Conservation (phyloP, 164 flowering plant genomes). For the Vitis cinerea region DNA sequence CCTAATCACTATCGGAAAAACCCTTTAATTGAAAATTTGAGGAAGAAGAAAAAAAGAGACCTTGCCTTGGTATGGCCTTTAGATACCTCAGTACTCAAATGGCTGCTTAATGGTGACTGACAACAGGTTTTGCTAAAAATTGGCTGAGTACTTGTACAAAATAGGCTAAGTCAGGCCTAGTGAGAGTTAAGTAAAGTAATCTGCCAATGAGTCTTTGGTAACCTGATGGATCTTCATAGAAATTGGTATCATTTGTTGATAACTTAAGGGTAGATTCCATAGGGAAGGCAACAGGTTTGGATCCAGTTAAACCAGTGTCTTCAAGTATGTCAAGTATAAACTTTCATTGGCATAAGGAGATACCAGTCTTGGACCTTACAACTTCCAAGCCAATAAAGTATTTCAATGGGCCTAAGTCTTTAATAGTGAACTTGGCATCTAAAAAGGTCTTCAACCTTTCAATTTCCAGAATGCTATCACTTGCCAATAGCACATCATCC, state of each 20-base stretch:
- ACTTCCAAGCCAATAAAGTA: slow-evolving; percentile 14
- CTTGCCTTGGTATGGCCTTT: background rate
- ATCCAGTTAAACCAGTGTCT: background rate
- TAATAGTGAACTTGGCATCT: background rate
- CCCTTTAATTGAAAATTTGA: background rate
- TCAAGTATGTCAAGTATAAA: slow-evolving; percentile 3
- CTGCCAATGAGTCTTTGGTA: slow-evolving; percentile 3
- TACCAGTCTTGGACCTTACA: background rate
- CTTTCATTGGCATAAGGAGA: background rate
- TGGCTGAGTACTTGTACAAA: background rate
- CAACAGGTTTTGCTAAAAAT: background rate
- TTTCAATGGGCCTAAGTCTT: slow-evolving; percentile 3
- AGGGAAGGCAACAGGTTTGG: slow-evolving; percentile 1
- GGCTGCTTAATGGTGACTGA: background rate
- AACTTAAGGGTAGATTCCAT: background rate
- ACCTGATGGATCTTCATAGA: background rate
- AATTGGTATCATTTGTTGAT: background rate
- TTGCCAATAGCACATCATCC: slow-evolving; percentile 5
- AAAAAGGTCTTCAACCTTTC: background rate
- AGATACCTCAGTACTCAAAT: background rate
- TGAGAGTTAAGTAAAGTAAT: slow-evolving; percentile 2
- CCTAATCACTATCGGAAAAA: slow-evolving; percentile 10
- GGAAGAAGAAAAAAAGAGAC: background rate
- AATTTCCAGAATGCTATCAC: background rate
- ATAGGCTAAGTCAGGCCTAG: slow-evolving; percentile 5